Base-by-base conservation (phyloP, 257 asterid genomes). In the Marsdenia floribunda region DNA sequence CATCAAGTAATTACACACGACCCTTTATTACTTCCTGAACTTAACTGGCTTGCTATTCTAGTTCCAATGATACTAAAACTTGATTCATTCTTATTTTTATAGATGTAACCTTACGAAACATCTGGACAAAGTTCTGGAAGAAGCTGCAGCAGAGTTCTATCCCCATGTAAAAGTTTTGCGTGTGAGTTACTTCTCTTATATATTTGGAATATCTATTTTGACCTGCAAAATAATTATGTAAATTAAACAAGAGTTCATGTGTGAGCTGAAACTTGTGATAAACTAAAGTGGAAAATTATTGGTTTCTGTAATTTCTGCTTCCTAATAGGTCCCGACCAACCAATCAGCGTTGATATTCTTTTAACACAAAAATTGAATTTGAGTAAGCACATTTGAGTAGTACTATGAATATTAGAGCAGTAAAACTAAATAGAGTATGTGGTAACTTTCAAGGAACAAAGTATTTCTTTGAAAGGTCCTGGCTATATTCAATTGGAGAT, bases 121-220 rank as follows among this genome's bases (percentile, higher is more conserved):
- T 84, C 91, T 92, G 68, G 98, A 94, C 79, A 85, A 80, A 78
- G 91, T 94, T 60, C 75, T 94, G 49, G 99, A 92, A 82, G 98
- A 94, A 87, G 90, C 98, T 80, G 99, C 98, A 0, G 96, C 88
- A 3, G 90, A 94, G 81, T 94, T 90, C 67, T 79, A 88, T 85
- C 99, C 99, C 0, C 91, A 90, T 78, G 89, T 92, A 76, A 92
- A 94, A 78, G 85, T 94, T 82, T 74, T 92, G 93, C 97, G 98
- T 60, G 99, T 90, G 88, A 85, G 96, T 79, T 68, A 73, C 65
- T 72, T 59, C 55, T 57, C 47, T 50, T 24, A 26, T 70, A 71
- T 60, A 44, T 38, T 66, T n/a, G 5, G 19, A 52, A 15, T 52
- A 22, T 67, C 40, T 19, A 9, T 42, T n/a, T 26, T 38, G 12